These are phyloP conservation scores for Cardamine resedifolia DNA, from an alignment of 345 rosid species.

Conservation along the genomic window DNA sequence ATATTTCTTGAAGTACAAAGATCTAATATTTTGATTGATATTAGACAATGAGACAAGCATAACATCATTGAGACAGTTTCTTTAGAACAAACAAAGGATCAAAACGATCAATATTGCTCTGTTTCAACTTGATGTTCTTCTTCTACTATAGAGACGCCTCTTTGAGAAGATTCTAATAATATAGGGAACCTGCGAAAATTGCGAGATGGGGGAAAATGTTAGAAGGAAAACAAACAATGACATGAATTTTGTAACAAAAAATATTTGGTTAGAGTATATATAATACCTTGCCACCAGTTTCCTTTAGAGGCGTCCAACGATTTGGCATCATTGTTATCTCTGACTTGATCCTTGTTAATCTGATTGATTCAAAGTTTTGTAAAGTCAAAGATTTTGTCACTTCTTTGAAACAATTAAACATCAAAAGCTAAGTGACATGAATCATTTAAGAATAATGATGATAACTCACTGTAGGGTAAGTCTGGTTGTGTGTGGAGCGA, in stretches of 20 bases:
- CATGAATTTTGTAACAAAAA: not conserved
- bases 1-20: not conserved
- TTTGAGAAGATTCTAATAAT: conserved; percentile 52
- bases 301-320: conserved; percentile 71
- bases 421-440: not conserved
- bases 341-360: conserved; percentile 53
- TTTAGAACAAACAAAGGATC: not conserved
- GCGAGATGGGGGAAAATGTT: not conserved
- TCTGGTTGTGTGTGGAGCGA: conserved; percentile 40
- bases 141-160: not conserved
- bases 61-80: conserved; percentile 1
- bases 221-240: conserved; percentile 3
- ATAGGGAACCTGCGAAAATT: conserved; percentile 70
- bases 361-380: conserved; percentile 6
- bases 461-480: conserved; percentile 57
- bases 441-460: not conserved
- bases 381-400: not conserved
- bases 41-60: not conserved
- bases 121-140: conserved; percentile 14
- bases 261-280: not conserved
- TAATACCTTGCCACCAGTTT: conserved; percentile 91
- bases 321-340: conserved; percentile 52
- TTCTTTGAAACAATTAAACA: not conserved
- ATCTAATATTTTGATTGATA: not conserved
- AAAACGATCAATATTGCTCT: not conserved